Conservation (phyloP, 495 filamentous ascomycete species). For the Xylaria intraflava region DNA sequence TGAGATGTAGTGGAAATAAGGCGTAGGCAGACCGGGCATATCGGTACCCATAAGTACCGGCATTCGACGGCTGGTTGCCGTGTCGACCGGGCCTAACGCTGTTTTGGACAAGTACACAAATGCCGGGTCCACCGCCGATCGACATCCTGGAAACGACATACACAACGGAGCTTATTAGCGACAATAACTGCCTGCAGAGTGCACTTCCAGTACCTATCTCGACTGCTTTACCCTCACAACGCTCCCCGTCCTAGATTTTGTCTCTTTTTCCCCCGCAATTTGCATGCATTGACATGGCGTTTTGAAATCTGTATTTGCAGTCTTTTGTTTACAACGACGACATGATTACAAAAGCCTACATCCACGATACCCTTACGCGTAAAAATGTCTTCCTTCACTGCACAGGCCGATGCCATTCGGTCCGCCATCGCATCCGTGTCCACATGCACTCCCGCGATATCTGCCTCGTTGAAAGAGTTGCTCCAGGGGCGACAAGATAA, state of each 20-base stretch:
- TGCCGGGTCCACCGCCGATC: constrained; percentile 1
- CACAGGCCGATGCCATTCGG: constrained; percentile 45
- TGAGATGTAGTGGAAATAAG: too few relatives aligned
- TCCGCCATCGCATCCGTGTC: constrained; percentile 42
- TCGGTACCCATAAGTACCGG: background rate
- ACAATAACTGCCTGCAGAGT: too few relatives aligned
- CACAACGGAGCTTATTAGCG: too few relatives aligned
- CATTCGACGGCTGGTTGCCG: background rate
- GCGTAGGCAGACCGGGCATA: too few relatives aligned
- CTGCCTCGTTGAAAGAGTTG: constrained; percentile 43
- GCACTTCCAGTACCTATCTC: too few relatives aligned
- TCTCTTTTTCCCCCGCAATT: background rate
- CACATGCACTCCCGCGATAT: constrained; percentile 47
- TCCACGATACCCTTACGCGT: constrained; percentile 10
- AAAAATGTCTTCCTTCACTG: constrained; percentile 40
- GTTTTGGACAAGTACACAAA: background rate
- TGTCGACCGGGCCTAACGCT: background rate
- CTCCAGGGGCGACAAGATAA: constrained; percentile 33
- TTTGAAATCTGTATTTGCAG: constrained; percentile 9
- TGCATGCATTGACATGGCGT: constrained; percentile 8
- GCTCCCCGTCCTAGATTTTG: background rate
- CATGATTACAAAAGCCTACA: constrained; percentile 18
- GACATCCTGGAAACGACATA: background rate
- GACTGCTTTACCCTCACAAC: background rate
- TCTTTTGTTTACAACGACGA: constrained; percentile 15